Percentiles rank a stretch among this genome's conserved stretches.
Conservation (phyloP, 2,329 filamentous ascomycete genomes). For the Ampelomyces quisqualis region DNA sequence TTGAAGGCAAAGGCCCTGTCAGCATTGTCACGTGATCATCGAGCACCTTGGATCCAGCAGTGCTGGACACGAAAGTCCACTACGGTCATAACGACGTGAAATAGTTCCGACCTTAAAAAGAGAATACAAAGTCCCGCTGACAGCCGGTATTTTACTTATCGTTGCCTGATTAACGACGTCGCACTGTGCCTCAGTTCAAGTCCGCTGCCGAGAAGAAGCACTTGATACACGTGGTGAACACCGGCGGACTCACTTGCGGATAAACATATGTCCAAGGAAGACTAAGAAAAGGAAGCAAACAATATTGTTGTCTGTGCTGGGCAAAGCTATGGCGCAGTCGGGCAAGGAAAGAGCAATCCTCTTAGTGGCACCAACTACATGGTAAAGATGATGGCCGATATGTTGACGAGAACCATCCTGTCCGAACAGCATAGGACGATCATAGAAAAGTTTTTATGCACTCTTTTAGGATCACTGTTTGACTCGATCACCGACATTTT, state of each 20-base stretch:
- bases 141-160: no score
- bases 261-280: background rate
- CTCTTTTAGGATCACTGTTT: slow-evolving; percentile 11
- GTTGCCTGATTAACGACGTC: background rate
- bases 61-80: no score
- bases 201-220: background rate
- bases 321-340: slow-evolving; percentile 19
- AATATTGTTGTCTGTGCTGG: background rate
- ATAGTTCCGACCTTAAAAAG: no score
- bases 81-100: no score
- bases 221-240: background rate
- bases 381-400: slow-evolving; percentile 51
- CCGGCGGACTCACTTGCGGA: background rate
- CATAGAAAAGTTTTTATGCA: slow-evolving; percentile 18
- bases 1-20: no score
- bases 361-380: slow-evolving; percentile 60
- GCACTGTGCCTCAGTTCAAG: background rate
- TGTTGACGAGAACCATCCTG: slow-evolving; percentile 49
- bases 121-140: no score
- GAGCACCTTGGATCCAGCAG: no score
- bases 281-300: background rate
- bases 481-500: slow-evolving; percentile 62
- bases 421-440: slow-evolving; percentile 12
- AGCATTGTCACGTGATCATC: no score
- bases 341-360: slow-evolving; percentile 15